Base-by-base conservation (phyloP, 2,329 filamentous ascomycete genomes). In the Cytospora paraplurivora region DNA sequence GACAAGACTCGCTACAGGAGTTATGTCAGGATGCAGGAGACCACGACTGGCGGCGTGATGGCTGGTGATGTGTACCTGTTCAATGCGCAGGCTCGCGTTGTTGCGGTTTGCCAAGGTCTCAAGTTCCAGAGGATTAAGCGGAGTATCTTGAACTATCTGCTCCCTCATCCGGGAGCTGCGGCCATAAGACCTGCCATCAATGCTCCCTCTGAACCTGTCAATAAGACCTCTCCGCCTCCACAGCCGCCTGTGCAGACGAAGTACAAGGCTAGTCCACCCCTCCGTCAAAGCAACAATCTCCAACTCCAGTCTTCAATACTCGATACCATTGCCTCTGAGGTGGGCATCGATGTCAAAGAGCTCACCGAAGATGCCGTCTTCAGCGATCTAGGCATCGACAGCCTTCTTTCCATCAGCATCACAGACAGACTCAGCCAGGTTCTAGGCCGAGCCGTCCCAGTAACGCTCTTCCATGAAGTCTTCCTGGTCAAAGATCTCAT, bases 381-480 rank as follows among this genome's bases (percentile, higher is more conserved):
- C 41, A 69, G 69, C 21, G 71, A 73, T 54, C 54, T 72, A 19
- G 73, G 73, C 1, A 66, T 74, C 41, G 73, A 74, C 62, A 72
- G 70, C 35, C 63, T 74, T 11, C 57, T 73, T 37, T 71, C 71
- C 2, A 67, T 73, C 35, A 68, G 62, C 8, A 69, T 74, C 47
- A 50, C 67, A 21, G 33, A 54, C 52, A 33, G 27, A 19, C 52
- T 54, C 3, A 37, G 33, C 52, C 32, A 67, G 12, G 66, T 67
- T 52, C 65, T 68, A 0, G 62, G 59, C 8, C 54, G 70, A 17
- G 70, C 71, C 7, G 33, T 72, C 13, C 64, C 67, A 5, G 54
- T 19, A 2, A 56, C 35, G 5, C 54, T 56, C 12, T 56, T 56
- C 54, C 54, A 41, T 10, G 54, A 78, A 59, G 75, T 71, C 51